Evolutionary conservation across 2,329 filamentous ascomycete genomes (phyloP), one percentile per base, ranked within the genome.

Genomic region (Leptodontidium sp.): DNA sequence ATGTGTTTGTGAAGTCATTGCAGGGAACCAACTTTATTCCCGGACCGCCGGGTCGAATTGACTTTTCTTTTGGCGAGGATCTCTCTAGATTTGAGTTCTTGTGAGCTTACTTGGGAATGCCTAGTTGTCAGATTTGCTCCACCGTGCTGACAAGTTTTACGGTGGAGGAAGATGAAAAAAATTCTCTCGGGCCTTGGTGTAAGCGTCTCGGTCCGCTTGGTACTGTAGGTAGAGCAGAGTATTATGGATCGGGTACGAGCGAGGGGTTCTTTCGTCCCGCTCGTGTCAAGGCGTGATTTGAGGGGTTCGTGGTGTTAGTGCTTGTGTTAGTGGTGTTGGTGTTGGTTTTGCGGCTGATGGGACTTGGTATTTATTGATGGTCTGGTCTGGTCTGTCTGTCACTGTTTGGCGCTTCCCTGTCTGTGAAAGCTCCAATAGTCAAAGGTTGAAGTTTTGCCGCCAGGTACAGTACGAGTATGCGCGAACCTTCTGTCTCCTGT

Each of bases 91-190:
- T 40, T 58, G 55, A n/a, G n/a, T 47, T 21, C 38, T 24, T 15
- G n/a, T 21, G n/a, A 40, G 35, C 8, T 40, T 55, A 4, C n/a
- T 21, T 47, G 11, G 43, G 43, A 45, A 45, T 45, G 4, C n/a
- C n/a, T 47, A n/a, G 14, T n/a, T 58, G 55, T 38, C 52, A 55
- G 52, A 58, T 40, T n/a, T n/a, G 32, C 32, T 58, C 55, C 55
- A 43, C 55, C n/a, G 2, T 40, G 35, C 35, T 24, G n/a, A 58
- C 24, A 14, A 17, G 24, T 40, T 9, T 14, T 58, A 29, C 32
- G n/a, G 55, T 8, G 17, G n/a, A 38, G 17, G 17, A 38, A 38
- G 32, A 57, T 7, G 4, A 57, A 35, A 6, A 21, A 53, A 21
- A 35, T 14, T 57, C 32, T 40, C 17, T 24, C 32, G 55, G 17